A percentile compares a stretch with the other conserved stretches of the same genome.
phyloP scores from a whole-genome alignment of 2,329 filamentous ascomycete species.

The Fusarium sp. region DNA sequence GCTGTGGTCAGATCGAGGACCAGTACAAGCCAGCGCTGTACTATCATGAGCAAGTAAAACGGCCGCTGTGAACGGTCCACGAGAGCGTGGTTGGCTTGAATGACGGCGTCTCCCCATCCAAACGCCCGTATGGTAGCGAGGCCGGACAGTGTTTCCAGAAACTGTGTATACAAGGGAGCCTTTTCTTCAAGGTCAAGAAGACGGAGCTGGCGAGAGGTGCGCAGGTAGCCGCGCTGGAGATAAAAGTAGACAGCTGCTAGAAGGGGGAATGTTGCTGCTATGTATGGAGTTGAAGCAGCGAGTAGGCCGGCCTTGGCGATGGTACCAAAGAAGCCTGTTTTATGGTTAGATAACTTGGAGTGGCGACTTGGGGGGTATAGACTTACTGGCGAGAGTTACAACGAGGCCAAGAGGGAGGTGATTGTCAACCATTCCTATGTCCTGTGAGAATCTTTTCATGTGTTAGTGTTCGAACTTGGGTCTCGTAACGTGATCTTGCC shows the following conservation, averaged over 20 bases:
- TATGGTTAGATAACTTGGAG: slow-evolving; percentile 1
- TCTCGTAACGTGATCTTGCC: slow-evolving; percentile 44
- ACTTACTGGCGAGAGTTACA: slow-evolving; percentile 54
- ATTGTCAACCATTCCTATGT: slow-evolving; percentile 60
- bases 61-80: slow-evolving; percentile 68
- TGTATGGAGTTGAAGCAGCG: slow-evolving; percentile 46
- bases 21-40: slow-evolving; percentile 69
- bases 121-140: slow-evolving; percentile 67
- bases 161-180: slow-evolving; percentile 56
- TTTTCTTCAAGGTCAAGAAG: slow-evolving; percentile 60
- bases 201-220: slow-evolving; percentile 59
- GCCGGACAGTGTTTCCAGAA: slow-evolving; percentile 63
- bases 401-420: slow-evolving; percentile 55
- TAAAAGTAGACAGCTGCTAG: slow-evolving; percentile 58
- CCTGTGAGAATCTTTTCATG: slow-evolving; percentile 57
- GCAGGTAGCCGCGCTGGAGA: slow-evolving; percentile 59
- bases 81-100: slow-evolving; percentile 60
- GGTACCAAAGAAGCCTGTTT: slow-evolving; percentile 52
- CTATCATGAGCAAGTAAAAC: slow-evolving; percentile 68
- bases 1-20: slow-evolving; percentile 65
- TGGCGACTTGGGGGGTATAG: background rate
- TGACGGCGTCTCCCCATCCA: slow-evolving; percentile 58
- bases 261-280: slow-evolving; percentile 60
- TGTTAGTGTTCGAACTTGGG: background rate
- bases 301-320: slow-evolving; percentile 47